phyloP scores from a whole-genome alignment of 148 eudicot species.

The Heliamphora exappendiculata region DNA sequence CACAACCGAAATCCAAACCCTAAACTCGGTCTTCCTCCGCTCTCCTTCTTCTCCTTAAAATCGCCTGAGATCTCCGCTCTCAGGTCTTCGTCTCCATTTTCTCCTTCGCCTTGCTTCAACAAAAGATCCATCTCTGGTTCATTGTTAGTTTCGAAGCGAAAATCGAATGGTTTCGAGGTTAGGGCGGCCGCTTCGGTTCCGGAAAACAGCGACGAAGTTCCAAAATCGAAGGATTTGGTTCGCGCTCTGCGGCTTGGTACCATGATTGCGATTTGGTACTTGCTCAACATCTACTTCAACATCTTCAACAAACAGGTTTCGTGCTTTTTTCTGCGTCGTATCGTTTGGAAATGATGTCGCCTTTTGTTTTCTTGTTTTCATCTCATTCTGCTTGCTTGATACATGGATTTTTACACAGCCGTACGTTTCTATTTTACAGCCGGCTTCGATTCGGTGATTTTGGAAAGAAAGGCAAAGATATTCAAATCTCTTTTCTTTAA shows the following conservation, averaged over 20 bases:
- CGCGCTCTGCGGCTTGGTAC: constrained; percentile 44
- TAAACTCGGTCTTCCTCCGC: neutral
- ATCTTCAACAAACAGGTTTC: constrained; percentile 79
- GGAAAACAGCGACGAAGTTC: constrained; percentile 14
- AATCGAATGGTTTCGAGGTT: constrained; percentile 11
- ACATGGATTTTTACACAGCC: too few species aligned
- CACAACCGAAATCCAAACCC: neutral
- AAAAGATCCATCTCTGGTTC: neutral
- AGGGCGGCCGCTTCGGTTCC: constrained; percentile 27
- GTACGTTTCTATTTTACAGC: neutral
- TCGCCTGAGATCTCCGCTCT: neutral
- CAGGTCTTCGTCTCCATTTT: neutral
- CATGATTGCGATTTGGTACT: constrained; percentile 77
- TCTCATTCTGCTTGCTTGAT: too few species aligned
- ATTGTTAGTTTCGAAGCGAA: neutral
- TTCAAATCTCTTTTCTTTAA: too few species aligned
- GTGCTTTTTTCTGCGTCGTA: neutral
- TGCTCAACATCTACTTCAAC: constrained; percentile 78
- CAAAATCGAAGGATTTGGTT: constrained; percentile 5
- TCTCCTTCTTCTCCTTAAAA: neutral
- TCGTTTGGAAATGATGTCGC: too few species aligned
- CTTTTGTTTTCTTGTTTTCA: too few species aligned
- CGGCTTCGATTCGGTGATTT: neutral
- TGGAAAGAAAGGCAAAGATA: neutral
- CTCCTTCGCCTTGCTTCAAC: neutral